Percentiles rank a stretch among this genome's conserved stretches.
Evolutionary conservation across 139 green algal species (phyloP).

Genomic region (Coelastrella sp.): DNA sequence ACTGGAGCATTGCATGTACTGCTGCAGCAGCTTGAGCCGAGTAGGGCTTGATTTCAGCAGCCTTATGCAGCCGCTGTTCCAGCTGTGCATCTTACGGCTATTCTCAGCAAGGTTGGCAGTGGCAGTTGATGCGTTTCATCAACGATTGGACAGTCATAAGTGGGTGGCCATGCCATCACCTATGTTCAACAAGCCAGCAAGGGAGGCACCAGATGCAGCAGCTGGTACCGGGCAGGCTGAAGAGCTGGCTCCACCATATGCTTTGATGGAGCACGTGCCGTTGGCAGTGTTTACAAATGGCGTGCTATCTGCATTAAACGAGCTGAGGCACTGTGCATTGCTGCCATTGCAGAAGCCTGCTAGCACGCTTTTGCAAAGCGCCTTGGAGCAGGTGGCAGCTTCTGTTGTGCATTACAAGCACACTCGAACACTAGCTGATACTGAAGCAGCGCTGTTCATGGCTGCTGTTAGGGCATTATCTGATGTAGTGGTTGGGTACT

Average conservation of each 20-base stretch:
- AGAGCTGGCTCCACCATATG: constrained; percentile 76
- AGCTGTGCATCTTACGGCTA: constrained; percentile 75
- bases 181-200: constrained; percentile 29
- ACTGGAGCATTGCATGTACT: constrained; percentile 98
- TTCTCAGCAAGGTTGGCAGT: constrained; percentile 71
- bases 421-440: constrained; percentile 57
- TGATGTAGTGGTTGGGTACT: constrained; percentile 72
- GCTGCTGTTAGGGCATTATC: constrained; percentile 49
- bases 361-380: constrained; percentile 62
- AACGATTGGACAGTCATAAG: constrained; percentile 86
- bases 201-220: constrained; percentile 23
- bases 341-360: constrained; percentile 41
- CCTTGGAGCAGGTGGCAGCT: constrained; percentile 65
- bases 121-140: constrained; percentile 80
- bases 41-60: constrained; percentile 96
- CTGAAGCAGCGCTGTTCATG: constrained; percentile 65
- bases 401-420: constrained; percentile 74
- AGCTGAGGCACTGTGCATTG: constrained; percentile 95
- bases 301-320: constrained; percentile 92
- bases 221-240: not conserved
- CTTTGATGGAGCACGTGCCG: constrained; percentile 92
- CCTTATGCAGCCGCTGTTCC: constrained; percentile 92
- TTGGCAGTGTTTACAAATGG: constrained; percentile 95
- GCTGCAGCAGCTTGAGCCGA: constrained; percentile 88
- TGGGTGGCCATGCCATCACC: constrained; percentile 85